Base-by-base conservation (phyloP, 495 filamentous ascomycete species). In the Polyplosphaeria fusca region DNA sequence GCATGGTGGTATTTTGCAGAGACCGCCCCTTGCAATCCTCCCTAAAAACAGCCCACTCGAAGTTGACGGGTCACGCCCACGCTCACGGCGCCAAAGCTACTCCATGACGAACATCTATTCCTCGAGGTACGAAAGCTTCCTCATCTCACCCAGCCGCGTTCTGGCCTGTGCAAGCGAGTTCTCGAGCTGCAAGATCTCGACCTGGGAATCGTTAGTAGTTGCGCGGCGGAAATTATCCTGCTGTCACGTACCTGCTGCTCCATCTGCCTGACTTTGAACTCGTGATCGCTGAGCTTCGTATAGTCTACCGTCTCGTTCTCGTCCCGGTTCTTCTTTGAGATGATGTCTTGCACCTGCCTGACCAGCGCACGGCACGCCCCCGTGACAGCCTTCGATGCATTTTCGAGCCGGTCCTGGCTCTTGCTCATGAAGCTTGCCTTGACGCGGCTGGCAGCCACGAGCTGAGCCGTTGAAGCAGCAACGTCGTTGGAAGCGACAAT, bases 201-300 rank as follows among this genome's bases (percentile, higher is more conserved):
- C 93, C 91, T 96, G 42, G 12, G 35, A 19, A 35, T 24, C 5
- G 7, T 5, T 3, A 22, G 24, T 7, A 39, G 22, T 16, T 7
- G 1, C 40, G 22, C 3, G 12, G 19, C 19, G 13, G 24, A 13
- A n/a, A 38, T n/a, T n/a, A n/a, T n/a, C n/a, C n/a, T n/a, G 30
- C 7, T 35, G 7, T 35, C 7, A 81, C 83, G 60, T 78, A 96
- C 91, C 88, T 98, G 94, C 71, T 98, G 94, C 76, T 98, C 92
- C 94, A 98, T 98, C 77, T 98, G 91, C 67, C 86, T 80, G 13
- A 96, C 89, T 77, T 98, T 98, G 78, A 98, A 96, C 76, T 97
- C 93, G 73, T 95, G 90, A 45, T 85, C 81, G 64, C 87, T 89
- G 30, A 97, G 74, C 71, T 88, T 88, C 0, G 79, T 75, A 70